These are phyloP conservation scores for Acanthamoeba divionensis DNA, from an alignment of 208 protist genomes.

Conservation along the genomic window DNA sequence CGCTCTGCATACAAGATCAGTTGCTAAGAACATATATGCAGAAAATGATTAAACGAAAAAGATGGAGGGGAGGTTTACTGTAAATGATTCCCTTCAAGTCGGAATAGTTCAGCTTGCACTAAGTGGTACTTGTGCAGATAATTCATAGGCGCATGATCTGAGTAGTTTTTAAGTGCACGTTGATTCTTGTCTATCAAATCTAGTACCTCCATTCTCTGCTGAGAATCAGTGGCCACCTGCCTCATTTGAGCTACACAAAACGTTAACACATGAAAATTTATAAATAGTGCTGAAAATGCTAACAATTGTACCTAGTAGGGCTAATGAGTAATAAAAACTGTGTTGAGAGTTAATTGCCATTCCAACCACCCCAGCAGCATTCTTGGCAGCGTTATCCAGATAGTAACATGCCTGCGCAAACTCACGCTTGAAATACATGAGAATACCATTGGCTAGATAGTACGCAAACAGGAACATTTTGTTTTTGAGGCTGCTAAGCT, in stretches of 20 bases:
- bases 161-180: background rate
- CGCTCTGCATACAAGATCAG: background rate
- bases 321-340: background rate
- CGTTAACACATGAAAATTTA: no score
- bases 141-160: background rate
- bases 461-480: slow-evolving; percentile 24
- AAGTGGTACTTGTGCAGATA: background rate
- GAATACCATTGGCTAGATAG: slow-evolving; percentile 17
- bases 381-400: background rate
- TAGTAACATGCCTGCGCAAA: background rate
- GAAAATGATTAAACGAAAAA: no score
- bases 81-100: no score
- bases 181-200: background rate
- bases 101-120: background rate
- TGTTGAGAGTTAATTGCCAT: background rate
- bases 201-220: no score
- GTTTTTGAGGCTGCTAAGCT: background rate
- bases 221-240: no score
- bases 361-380: background rate
- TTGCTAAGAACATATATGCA: no score
- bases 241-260: no score
- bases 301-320: background rate
- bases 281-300: no score
- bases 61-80: no score
- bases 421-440: background rate